These are phyloP conservation scores for Aspergillus vadensis DNA, from an alignment of 2,329 filamentous ascomycete genomes.

Conservation along the genomic window DNA sequence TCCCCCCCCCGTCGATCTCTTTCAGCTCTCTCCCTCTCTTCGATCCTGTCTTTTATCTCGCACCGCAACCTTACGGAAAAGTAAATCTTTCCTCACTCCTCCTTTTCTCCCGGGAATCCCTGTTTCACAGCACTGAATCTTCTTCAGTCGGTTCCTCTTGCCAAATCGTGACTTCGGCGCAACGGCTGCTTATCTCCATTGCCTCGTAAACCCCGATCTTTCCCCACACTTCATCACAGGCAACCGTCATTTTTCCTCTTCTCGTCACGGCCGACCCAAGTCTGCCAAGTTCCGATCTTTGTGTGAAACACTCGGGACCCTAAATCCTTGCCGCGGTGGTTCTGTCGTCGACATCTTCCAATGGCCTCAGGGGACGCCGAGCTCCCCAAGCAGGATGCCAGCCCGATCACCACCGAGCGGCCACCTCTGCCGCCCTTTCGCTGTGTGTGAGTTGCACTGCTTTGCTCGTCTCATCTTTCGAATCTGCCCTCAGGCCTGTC, in stretches of 20 bases:
- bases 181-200: conserved; percentile 9
- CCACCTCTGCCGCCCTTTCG: conserved; percentile 24
- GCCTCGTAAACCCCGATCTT: conserved; percentile 3
- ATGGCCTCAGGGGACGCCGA: conserved; percentile 28
- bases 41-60: neutral
- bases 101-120: neutral
- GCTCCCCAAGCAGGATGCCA: conserved; percentile 21
- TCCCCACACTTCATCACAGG: conserved; percentile 27
- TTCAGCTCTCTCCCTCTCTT: neutral
- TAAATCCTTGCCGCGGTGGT: neutral
- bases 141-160: neutral
- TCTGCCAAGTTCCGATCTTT: neutral
- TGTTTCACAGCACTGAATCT: neutral
- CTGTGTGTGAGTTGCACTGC: conserved; percentile 29
- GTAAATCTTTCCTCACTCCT: neutral
- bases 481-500: neutral
- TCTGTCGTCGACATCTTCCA: conserved; percentile 15
- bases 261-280: neutral
- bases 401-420: conserved; percentile 17
- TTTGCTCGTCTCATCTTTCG: neutral
- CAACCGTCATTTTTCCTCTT: conserved; percentile 18
- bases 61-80: neutral
- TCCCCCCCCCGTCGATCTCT: neutral
- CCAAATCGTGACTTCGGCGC: neutral
- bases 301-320: conserved; percentile 1